Base-by-base conservation (phyloP, 768 basidiomycete species). In the Tylopilus cervinicoccineus region DNA sequence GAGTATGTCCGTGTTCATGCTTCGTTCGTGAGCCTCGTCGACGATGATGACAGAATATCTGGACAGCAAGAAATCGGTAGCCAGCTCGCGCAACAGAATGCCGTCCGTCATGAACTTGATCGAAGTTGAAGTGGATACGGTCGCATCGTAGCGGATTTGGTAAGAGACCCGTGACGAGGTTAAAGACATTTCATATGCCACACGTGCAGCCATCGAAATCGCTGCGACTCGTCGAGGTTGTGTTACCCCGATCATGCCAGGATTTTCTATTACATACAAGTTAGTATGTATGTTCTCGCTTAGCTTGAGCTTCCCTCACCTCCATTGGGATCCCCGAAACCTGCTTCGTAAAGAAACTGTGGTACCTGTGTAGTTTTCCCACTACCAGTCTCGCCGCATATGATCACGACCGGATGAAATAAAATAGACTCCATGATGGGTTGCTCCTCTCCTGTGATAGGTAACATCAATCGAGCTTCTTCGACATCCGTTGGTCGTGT, bases 71-170 rank as follows among this genome's bases (percentile, higher is more conserved):
- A 99, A 96, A 63, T 99, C 94, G 12, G 81, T 80, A 0, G 92
- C 86, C 19, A 98, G 74, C 67, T 99, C 96, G 47, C 96, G 84
- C 14, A 99, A 73, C 28, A 99, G 72, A 23, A 99, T 93, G 72
- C 96, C 96, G 59, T 99, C 96, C 6, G 96, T 99, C 94, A 98
- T 97, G 74, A 98, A 99, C 67, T 98, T 97, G 74, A 99, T 93
- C 8, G 84, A 84, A 2, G 96, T 99, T 19, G 81, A 76, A 1
- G 91, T 76, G 4, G 93, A 93, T 0, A 93, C 85, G 1, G 93
- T 97, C 2, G 92, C 88, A 56, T 97, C 95, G 63, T 98, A 99
- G 52, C 96, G 88, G 52, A 99, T 97, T 66, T 97, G 94, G 67
- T 98, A 94, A 0, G 96, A 95, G 6, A 98, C 91, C 22, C 79